Evolutionary conservation across 192 early-diverging fungal genomes (phyloP).

Genomic region (Geranomyces michiganensis): DNA sequence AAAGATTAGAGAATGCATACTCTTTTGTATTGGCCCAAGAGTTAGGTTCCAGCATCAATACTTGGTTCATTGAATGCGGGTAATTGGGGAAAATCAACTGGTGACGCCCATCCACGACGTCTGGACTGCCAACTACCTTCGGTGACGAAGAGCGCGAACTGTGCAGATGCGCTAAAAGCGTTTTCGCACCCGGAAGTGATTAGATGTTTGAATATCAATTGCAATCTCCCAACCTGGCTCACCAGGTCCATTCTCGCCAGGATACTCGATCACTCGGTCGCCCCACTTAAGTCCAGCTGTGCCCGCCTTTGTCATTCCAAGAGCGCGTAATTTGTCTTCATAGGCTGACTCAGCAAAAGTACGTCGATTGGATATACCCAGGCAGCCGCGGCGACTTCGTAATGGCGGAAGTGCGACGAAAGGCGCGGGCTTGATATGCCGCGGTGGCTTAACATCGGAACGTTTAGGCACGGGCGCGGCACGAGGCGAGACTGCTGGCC

Average conservation of each 20-base stretch:
- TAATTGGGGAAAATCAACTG: background rate
- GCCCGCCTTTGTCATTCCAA: constrained; percentile 7
- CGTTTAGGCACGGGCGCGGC: no score
- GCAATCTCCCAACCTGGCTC: no score
- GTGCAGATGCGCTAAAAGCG: no score
- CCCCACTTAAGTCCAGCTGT: background rate
- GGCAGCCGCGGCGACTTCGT: constrained; percentile 6
- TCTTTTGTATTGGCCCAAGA: background rate
- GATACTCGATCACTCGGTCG: constrained; percentile 3
- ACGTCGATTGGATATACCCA: background rate
- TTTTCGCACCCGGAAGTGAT: no score
- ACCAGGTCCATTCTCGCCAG: constrained; percentile 5
- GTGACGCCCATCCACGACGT: no score
- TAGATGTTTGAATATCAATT: background rate
- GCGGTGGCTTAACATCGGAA: background rate
- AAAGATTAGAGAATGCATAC: no score
- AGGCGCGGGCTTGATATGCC: background rate
- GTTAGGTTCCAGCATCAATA: background rate
- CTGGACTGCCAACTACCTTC: no score
- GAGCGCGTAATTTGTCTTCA: background rate
- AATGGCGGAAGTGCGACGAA: background rate
- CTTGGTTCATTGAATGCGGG: constrained; percentile 1
- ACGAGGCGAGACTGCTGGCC: background rate
- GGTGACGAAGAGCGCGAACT: no score
- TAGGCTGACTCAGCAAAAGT: background rate